Percentiles rank a stretch among this genome's conserved stretches.
phyloP scores from a whole-genome alignment of 495 filamentous ascomycete genomes.

The Rhypophila decipiens region DNA sequence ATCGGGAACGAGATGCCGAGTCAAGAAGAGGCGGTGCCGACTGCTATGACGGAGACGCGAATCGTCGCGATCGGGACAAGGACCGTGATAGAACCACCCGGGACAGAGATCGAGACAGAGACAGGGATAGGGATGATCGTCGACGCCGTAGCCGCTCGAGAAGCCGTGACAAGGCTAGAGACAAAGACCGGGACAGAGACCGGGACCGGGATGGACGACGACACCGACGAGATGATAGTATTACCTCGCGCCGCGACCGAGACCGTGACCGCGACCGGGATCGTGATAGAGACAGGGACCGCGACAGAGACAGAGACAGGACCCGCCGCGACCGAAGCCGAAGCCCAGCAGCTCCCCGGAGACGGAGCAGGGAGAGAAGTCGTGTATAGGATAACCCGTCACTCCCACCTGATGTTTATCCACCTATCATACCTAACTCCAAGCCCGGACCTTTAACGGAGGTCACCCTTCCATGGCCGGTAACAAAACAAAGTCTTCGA shows the following conservation, averaged over 20 bases:
- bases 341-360: too few relatives aligned
- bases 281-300: slow-evolving; percentile 10
- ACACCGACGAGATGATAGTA: background rate
- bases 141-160: slow-evolving; percentile 13
- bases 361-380: slow-evolving; percentile 23
- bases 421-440: too few relatives aligned
- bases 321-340: slow-evolving; percentile 14
- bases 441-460: too few relatives aligned
- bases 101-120: slow-evolving; percentile 11
- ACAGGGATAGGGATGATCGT: slow-evolving; percentile 9
- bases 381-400: too few relatives aligned
- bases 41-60: slow-evolving; percentile 9
- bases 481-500: too few relatives aligned
- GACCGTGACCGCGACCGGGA: slow-evolving; percentile 19
- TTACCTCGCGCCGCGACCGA: slow-evolving; percentile 2
- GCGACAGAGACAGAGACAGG: slow-evolving; percentile 7
- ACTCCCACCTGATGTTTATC: too few relatives aligned
- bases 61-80: too few relatives aligned
- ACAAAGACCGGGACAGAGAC: slow-evolving; percentile 12
- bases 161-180: slow-evolving; percentile 10
- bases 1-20: slow-evolving; percentile 8
- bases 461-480: too few relatives aligned
- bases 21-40: slow-evolving; percentile 11
- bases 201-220: slow-evolving; percentile 10
- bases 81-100: slow-evolving; percentile 9